A percentile compares a stretch with the other conserved stretches of the same genome.
Evolutionary conservation across 768 basidiomycete species (phyloP).

Genomic region (Tricholoma flavovirens): DNA sequence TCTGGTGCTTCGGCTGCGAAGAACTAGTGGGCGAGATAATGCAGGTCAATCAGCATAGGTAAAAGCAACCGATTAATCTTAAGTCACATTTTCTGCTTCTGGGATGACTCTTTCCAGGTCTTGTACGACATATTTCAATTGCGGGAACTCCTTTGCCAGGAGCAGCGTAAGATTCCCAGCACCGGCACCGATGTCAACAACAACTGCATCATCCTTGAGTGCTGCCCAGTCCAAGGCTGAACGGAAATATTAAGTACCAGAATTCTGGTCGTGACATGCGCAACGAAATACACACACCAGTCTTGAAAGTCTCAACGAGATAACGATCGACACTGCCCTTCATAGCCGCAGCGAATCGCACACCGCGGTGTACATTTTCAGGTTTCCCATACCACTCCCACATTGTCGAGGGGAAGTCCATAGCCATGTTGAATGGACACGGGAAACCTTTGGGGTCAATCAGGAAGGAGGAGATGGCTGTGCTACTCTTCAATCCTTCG

Average conservation of each 20-base stretch:
- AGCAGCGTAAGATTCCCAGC: conserved; percentile 26
- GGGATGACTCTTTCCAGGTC: conserved; percentile 25
- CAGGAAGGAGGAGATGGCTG: conserved; percentile 14
- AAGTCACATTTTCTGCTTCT: conserved; percentile 19
- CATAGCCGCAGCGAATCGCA: conserved; percentile 23
- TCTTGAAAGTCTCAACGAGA: conserved; percentile 14
- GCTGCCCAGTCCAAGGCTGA: conserved; percentile 16
- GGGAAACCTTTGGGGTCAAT: conserved; percentile 12
- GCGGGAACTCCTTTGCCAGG: conserved; percentile 24
- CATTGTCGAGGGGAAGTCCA: conserved; percentile 15
- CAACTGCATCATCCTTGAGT: conserved; percentile 12
- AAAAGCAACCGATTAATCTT: background rate
- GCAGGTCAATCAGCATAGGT: background rate
- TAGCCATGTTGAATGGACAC: conserved; percentile 21
- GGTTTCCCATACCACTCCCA: conserved; percentile 30
- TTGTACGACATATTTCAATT: conserved; percentile 30
- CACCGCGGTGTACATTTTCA: conserved; percentile 20
- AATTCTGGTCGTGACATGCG: background rate
- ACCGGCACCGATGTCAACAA: conserved; percentile 33
- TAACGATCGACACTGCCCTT: conserved; percentile 19
- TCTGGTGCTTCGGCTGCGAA: conserved; percentile 21
- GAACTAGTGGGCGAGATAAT: conserved; percentile 19
- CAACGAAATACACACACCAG: conserved; percentile 8
- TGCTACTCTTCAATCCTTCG: conserved; percentile 16
- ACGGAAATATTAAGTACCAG: background rate